Percentiles rank a stretch among this genome's conserved stretches.
Conservation (phyloP, 2,329 filamentous ascomycete genomes). For the Beauveria asiatica region DNA sequence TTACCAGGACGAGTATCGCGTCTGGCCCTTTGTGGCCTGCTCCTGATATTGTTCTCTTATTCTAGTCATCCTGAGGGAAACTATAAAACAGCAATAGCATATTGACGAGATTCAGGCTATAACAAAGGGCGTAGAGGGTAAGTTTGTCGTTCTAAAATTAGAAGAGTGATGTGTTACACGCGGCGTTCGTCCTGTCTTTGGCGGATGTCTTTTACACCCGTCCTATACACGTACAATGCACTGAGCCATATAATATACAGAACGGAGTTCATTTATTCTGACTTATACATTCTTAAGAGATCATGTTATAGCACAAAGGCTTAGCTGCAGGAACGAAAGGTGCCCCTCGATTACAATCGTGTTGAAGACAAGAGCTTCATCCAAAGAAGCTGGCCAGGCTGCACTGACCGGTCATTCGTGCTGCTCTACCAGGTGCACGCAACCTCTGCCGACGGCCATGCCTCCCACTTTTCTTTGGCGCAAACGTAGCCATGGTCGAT, state of each 20-base stretch:
- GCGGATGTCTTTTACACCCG: not conserved
- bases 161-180: not conserved
- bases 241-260: not conserved
- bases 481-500: not conserved
- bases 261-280: not conserved
- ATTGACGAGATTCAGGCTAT: conserved; percentile 24
- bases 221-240: not conserved
- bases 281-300: not conserved
- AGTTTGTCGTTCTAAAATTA: not conserved
- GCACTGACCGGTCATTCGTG: too few relatives aligned
- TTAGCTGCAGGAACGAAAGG: not conserved
- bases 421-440: not conserved
- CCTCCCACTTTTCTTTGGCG: not conserved
- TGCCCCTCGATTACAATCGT: not conserved
- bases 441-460: not conserved
- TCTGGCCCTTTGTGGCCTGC: too few relatives aligned
- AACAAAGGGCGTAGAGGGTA: too few relatives aligned
- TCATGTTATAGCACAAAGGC: not conserved
- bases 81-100: conserved; percentile 47
- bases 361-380: too few relatives aligned
- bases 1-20: too few relatives aligned
- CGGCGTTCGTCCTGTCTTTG: not conserved
- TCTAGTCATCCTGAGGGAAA: too few relatives aligned
- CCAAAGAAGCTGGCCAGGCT: too few relatives aligned
- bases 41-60: too few relatives aligned